These are phyloP conservation scores for Dictyostelium gargantuum DNA, from an alignment of 208 protist species.

Conservation along the genomic window DNA sequence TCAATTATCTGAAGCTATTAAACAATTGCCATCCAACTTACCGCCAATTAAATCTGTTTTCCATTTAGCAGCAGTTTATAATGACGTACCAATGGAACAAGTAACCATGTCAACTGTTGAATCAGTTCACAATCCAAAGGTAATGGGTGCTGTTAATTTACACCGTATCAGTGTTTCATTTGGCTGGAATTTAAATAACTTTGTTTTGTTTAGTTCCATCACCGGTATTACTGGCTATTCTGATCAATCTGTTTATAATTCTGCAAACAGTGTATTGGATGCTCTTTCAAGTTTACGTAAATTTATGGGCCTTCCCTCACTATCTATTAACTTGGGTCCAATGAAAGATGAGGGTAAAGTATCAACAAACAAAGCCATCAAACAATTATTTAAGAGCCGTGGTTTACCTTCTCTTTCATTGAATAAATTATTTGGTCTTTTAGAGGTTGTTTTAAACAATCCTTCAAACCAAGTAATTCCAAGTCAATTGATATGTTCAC, in stretches of 20 bases:
- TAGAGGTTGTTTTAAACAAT: not conserved
- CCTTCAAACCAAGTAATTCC: not conserved
- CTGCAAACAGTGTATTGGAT: conserved; percentile 73
- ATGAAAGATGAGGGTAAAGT: conserved; percentile 8
- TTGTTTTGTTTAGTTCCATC: conserved; percentile 74
- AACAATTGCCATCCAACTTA: not conserved
- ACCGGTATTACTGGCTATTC: conserved; percentile 59
- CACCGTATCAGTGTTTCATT: not conserved
- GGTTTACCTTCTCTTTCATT: not conserved
- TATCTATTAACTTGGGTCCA: conserved; percentile 47
- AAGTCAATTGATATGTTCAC: not conserved
- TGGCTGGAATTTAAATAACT: conserved; percentile 39
- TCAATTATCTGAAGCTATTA: not conserved
- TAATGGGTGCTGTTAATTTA: conserved; percentile 72
- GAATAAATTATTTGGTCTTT: not conserved
- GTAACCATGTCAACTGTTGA: conserved; percentile 22
- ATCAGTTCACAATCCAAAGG: conserved; percentile 72
- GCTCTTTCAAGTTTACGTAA: conserved; percentile 21
- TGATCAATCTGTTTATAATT: conserved; percentile 70
- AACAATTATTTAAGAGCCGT: not conserved
- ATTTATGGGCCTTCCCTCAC: not conserved
- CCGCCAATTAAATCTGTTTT: conserved; percentile 22
- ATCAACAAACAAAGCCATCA: not conserved
- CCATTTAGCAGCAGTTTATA: conserved; percentile 22
- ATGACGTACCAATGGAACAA: conserved; percentile 66